These are phyloP conservation scores for Heteromeles arbutifolia DNA, from an alignment of 306 rosid genomes.

Conservation along the genomic window DNA sequence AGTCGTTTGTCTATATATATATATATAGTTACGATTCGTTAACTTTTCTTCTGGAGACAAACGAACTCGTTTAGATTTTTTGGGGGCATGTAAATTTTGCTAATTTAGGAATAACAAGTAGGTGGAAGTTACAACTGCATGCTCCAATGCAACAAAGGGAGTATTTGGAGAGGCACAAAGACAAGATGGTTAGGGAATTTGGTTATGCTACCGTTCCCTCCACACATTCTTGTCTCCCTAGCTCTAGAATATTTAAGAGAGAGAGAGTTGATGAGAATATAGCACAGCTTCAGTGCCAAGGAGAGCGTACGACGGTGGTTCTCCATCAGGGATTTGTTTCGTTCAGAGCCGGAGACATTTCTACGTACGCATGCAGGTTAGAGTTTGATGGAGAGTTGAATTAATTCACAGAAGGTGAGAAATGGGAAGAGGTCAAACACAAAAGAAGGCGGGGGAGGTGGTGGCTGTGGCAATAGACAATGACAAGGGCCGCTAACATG, in stretches of 20 bases:
- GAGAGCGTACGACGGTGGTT: neutral
- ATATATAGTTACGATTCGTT: no score
- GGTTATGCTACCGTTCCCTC: neutral
- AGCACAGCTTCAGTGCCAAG: neutral
- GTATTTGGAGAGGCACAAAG: neutral
- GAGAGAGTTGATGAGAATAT: neutral
- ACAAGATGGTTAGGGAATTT: neutral
- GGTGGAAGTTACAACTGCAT: no score
- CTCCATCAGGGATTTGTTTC: neutral
- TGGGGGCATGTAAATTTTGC: no score
- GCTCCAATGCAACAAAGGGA: no score
- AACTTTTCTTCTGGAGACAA: no score
- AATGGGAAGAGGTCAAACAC: constrained; percentile 34
- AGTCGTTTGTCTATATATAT: no score
- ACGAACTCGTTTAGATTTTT: no score
- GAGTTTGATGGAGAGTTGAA: neutral
- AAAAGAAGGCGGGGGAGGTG: constrained; percentile 29
- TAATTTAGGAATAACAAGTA: no score
- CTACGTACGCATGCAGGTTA: neutral
- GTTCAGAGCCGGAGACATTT: neutral
- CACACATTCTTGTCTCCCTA: neutral
- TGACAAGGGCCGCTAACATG: constrained; percentile 66
- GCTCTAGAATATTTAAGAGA: neutral
- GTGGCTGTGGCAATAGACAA: constrained; percentile 78
- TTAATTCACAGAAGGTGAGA: neutral